Evolutionary conservation across 2,329 filamentous ascomycete species (phyloP).

Genomic region (Colletotrichum nymphaeae): DNA sequence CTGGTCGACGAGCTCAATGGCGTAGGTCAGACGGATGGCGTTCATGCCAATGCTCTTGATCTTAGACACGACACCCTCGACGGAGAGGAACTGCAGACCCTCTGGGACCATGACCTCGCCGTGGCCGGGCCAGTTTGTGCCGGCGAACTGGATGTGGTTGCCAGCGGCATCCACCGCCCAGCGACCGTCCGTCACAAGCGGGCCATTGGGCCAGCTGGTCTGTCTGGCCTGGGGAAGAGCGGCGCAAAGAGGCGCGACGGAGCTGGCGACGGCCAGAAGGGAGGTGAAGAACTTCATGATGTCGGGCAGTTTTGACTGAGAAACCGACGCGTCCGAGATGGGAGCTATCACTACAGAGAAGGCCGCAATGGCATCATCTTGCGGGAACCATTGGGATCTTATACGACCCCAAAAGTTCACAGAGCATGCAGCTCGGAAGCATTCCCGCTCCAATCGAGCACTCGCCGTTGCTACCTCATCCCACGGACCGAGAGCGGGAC

Average conservation of each 20-base stretch:
- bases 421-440: not conserved
- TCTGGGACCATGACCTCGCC: slow-evolving; percentile 74
- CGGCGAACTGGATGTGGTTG: slow-evolving; percentile 60
- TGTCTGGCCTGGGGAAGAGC: slow-evolving; percentile 24
- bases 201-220: slow-evolving; percentile 53
- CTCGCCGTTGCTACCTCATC: not conserved
- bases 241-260: slow-evolving; percentile 18
- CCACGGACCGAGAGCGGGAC: slow-evolving; percentile 23
- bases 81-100: slow-evolving; percentile 70
- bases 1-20: slow-evolving; percentile 73
- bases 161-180: slow-evolving; percentile 56
- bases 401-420: not conserved
- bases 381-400: not conserved
- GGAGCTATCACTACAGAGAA: not conserved
- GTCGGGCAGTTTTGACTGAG: not conserved
- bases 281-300: slow-evolving; percentile 37
- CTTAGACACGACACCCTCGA: slow-evolving; percentile 64
- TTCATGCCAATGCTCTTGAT: slow-evolving; percentile 72
- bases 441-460: not conserved
- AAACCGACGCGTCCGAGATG: not conserved
- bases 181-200: slow-evolving; percentile 53
- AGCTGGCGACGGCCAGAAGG: slow-evolving; percentile 34
- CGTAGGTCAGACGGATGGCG: slow-evolving; percentile 70
- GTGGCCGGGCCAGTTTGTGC: slow-evolving; percentile 72
- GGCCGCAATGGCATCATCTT: not conserved